Percentiles rank a stretch among this genome's conserved stretches.
Conservation (phyloP, 192 early-diverging fungal species). For the Radiomyces spectabilis region DNA sequence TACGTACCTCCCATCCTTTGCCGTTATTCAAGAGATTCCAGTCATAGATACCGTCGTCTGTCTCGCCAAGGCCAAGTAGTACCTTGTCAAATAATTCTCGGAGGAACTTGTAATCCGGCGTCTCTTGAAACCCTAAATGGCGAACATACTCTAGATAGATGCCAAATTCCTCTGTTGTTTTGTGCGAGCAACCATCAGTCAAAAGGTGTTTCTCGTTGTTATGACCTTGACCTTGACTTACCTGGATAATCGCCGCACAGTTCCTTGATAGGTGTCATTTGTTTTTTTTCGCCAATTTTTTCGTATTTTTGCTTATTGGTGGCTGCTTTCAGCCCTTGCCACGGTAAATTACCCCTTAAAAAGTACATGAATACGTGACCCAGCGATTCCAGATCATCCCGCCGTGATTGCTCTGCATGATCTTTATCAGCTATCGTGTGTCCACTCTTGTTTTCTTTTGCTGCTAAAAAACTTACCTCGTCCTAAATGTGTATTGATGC, state of each 20-base stretch:
- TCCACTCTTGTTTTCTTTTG: no score
- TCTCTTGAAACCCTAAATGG: slow-evolving; percentile 87
- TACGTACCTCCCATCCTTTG: slow-evolving; percentile 42
- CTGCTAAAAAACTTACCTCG: no score
- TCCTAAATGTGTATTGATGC: slow-evolving; percentile 97
- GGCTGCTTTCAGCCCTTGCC: slow-evolving; percentile 94
- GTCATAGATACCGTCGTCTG: slow-evolving; percentile 89
- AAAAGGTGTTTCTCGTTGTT: no score
- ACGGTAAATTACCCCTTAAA: slow-evolving; percentile 83
- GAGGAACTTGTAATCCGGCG: slow-evolving; percentile 92
- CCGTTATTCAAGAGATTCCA: slow-evolving; percentile 68
- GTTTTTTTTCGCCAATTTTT: slow-evolving; percentile 97
- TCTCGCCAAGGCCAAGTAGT: slow-evolving; percentile 56
- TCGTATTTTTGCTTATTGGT: slow-evolving; percentile 99
- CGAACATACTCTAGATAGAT: slow-evolving; percentile 81
- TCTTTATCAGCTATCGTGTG: background rate
- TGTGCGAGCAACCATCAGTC: no score
- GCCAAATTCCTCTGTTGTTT: slow-evolving; percentile 70
- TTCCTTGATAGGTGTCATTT: slow-evolving; percentile 77
- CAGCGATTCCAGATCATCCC: slow-evolving; percentile 93
- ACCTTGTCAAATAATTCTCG: slow-evolving; percentile 77
- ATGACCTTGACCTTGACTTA: slow-evolving; percentile 40
- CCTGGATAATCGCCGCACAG: slow-evolving; percentile 83
- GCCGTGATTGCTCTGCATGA: slow-evolving; percentile 82
- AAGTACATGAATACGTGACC: slow-evolving; percentile 99